phyloP scores from a whole-genome alignment of 129 eudicot species.

The Escallonia rubra region DNA sequence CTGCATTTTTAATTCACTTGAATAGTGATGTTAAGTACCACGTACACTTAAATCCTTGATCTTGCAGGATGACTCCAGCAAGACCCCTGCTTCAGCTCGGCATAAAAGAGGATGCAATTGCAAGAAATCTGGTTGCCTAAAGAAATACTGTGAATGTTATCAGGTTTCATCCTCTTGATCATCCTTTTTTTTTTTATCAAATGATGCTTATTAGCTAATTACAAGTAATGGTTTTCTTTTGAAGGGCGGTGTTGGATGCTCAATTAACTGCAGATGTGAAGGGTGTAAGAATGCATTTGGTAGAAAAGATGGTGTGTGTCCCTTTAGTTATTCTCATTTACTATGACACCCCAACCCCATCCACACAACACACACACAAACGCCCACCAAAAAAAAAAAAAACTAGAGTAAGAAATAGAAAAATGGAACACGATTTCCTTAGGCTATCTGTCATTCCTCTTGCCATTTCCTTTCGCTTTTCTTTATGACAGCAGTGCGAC shows the following conservation, averaged over 20 bases:
- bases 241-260: constrained; percentile 99
- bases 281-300: constrained; percentile 98
- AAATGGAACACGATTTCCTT: neutral
- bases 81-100: constrained; percentile 98
- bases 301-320: constrained; percentile 75
- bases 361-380: no score
- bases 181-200: constrained; percentile 2
- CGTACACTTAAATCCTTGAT: constrained; percentile 4
- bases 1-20: neutral
- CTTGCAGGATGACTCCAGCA: constrained; percentile 69
- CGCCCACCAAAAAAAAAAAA: no score
- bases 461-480: neutral
- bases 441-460: neutral
- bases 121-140: constrained; percentile 95
- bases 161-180: constrained; percentile 53
- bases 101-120: constrained; percentile 99
- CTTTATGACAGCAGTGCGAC: neutral
- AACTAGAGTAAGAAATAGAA: no score
- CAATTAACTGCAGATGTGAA: constrained; percentile 96
- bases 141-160: constrained; percentile 99
- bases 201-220: constrained; percentile 16
- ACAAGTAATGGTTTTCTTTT: constrained; percentile 11
- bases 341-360: no score
- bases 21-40: neutral
- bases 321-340: neutral